Percentiles rank a stretch among this genome's conserved stretches.
These are phyloP conservation scores for Balansia obtecta DNA, from an alignment of 2,329 filamentous ascomycete species.

Conservation along the genomic window DNA sequence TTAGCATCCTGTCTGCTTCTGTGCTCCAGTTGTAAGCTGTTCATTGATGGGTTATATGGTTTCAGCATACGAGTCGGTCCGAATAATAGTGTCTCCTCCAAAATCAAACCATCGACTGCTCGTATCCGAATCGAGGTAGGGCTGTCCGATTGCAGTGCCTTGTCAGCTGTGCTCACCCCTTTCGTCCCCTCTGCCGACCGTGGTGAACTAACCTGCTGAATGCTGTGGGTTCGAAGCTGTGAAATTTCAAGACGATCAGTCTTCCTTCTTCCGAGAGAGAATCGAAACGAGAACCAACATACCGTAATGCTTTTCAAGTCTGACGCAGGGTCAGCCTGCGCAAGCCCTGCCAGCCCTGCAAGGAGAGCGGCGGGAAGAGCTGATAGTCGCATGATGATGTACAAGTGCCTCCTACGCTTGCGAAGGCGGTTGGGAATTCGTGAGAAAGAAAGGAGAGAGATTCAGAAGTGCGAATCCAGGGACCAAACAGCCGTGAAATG, in stretches of 20 bases:
- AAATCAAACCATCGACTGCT: slow-evolving; percentile 99
- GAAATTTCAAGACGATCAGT: slow-evolving; percentile 8
- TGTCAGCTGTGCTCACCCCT: slow-evolving; percentile 6
- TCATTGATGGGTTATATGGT: neutral
- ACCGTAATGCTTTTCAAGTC: slow-evolving; percentile 43
- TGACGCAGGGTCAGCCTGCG: slow-evolving; percentile 33
- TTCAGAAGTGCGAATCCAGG: neutral
- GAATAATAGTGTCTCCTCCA: slow-evolving; percentile 84
- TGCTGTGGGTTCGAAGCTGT: slow-evolving; percentile 76
- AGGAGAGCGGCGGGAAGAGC: slow-evolving; percentile 35
- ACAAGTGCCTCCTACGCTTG: neutral
- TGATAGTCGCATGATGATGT: slow-evolving; percentile 33
- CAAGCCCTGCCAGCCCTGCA: slow-evolving; percentile 37
- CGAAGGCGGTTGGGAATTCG: neutral
- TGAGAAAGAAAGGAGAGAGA: neutral
- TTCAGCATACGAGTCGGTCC: slow-evolving; percentile 49
- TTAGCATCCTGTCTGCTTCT: neutral
- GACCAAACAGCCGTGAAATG: slow-evolving; percentile 2
- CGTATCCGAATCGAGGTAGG: slow-evolving; percentile 96
- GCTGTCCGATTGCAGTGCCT: slow-evolving; percentile 36
- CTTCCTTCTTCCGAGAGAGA: neutral
- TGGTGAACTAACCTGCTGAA: slow-evolving; percentile 53
- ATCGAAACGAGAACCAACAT: slow-evolving; percentile 11
- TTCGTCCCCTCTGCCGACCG: neutral
- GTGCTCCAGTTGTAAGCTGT: neutral